Evolutionary conservation across 1,139 yeast genomes (phyloP).

Genomic region (Pneumocystis oryctolagi): DNA sequence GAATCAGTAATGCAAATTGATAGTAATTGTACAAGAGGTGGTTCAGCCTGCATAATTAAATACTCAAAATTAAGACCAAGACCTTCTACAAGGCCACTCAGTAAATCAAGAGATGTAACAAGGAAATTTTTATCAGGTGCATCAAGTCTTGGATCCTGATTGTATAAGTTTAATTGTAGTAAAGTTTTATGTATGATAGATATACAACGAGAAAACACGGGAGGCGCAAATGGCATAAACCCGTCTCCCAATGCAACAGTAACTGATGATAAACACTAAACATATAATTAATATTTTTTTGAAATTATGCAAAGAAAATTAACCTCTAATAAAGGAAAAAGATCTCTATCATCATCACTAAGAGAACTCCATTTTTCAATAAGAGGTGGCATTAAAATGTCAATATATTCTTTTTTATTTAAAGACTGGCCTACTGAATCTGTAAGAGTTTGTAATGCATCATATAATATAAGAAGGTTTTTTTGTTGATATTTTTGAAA

Average conservation of each 20-base stretch:
- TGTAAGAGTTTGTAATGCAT: conserved; percentile 81
- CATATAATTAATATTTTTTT: background rate
- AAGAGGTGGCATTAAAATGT: conserved; percentile 61
- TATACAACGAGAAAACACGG: conserved; percentile 70
- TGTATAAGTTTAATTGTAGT: conserved; percentile 49
- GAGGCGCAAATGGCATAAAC: conserved; percentile 79
- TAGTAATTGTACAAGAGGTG: conserved; percentile 48
- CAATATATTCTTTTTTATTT: conserved; percentile 35
- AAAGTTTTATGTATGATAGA: conserved; percentile 55
- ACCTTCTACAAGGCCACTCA: conserved; percentile 89
- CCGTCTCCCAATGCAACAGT: conserved; percentile 74
- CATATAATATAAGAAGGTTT: conserved; percentile 68
- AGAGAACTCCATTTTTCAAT: conserved; percentile 63
- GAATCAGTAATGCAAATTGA: conserved; percentile 62
- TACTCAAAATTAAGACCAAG: conserved; percentile 49
- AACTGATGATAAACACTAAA: conserved; percentile 62
- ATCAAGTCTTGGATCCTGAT: conserved; percentile 50
- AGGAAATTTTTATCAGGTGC: conserved; percentile 84
- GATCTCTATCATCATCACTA: conserved; percentile 60
- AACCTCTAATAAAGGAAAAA: conserved; percentile 75
- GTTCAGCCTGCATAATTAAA: conserved; percentile 29
- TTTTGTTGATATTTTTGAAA: conserved; percentile 66
- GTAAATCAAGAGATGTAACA: conserved; percentile 73
- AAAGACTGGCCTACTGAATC: conserved; percentile 44
- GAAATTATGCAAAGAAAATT: background rate